Base-by-base conservation (phyloP, 2,329 filamentous ascomycete species). In the Graphilbum fragrans region DNA sequence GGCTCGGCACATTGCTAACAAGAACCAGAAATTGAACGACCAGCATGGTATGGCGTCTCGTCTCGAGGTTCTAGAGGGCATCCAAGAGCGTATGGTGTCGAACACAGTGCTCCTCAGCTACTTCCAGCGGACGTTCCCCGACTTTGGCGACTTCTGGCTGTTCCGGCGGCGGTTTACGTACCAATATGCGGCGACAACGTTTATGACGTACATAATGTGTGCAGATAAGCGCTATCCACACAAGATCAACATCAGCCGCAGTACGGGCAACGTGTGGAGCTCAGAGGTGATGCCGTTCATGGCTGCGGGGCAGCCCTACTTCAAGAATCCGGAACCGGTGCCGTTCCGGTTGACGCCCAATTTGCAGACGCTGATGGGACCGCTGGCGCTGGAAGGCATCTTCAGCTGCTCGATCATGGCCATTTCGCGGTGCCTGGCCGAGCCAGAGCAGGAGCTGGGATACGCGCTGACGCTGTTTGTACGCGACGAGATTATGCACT, bases 121-220 rank as follows among this genome's bases (percentile, higher is more conserved):
- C 66, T 95, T 95, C 74, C 84, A 88, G 56, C 70, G 74, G 50
- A 84, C 80, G 5, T 96, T 92, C 63, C 83, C 87, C 23, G 82
- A 85, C 48, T 98, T 86, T 60, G 77, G 84, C 36, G 88, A 95
- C 54, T 95, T 96, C 69, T 98, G 90, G 87, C 75, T 98, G 44
- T 99, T 99, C 85, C 84, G 92, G 45, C 81, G 88, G 45, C 88
- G 94, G 50, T 94, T 98, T 64, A 84, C 86, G 19, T 95, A 96
- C 67, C 92, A 98, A 63, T 80, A 94, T 47, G 90, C 92, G 18
- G 79, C 88, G 2, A 73, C 96, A 49, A 94, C 92, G 1, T 98
- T 98, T 65, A 94, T 98, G 83, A 96, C 92, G 4, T 98, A 96
- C 58, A 82, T 95, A 45, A 82, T 99, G 66, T 90, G 90, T 65